These are phyloP conservation scores for Jackrogersella minutella DNA, from an alignment of 495 filamentous ascomycete genomes.

Conservation along the genomic window DNA sequence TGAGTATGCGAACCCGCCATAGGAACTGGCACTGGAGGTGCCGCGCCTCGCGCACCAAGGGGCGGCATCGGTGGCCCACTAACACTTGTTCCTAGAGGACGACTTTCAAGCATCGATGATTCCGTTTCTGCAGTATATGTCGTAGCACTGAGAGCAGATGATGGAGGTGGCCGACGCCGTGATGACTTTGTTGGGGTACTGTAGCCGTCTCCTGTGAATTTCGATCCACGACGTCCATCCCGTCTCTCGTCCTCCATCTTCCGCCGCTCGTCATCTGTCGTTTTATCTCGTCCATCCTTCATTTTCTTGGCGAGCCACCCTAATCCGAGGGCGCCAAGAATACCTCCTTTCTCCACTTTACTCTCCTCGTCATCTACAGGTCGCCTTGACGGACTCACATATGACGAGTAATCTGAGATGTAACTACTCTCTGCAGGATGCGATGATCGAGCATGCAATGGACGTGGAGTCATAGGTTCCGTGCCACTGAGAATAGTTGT, in stretches of 20 bases:
- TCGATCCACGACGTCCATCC: conserved; percentile 50
- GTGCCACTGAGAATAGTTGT: conserved; percentile 53
- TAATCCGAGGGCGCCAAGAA: conserved; percentile 72
- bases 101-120: conserved; percentile 55
- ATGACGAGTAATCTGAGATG: conserved; percentile 61
- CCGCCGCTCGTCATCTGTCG: conserved; percentile 72
- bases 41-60: conserved; percentile 50
- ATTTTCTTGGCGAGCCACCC: conserved; percentile 71
- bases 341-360: conserved; percentile 65
- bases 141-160: conserved; percentile 47
- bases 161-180: conserved; percentile 46
- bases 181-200: conserved; percentile 63
- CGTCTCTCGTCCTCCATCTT: conserved; percentile 59
- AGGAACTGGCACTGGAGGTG: conserved; percentile 50
- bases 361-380: conserved; percentile 49
- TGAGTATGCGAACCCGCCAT: conserved; percentile 39
- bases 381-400: conserved; percentile 57
- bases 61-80: conserved; percentile 51
- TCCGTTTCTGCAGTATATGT: conserved; percentile 49
- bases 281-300: conserved; percentile 65
- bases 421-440: conserved; percentile 51
- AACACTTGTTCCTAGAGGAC: conserved; percentile 39
- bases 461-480: conserved; percentile 52
- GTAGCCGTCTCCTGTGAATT: conserved; percentile 68
- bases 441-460: conserved; percentile 50